Evolutionary conservation across 2,329 filamentous ascomycete species (phyloP).

Genomic region (Waltergamsia citrina): DNA sequence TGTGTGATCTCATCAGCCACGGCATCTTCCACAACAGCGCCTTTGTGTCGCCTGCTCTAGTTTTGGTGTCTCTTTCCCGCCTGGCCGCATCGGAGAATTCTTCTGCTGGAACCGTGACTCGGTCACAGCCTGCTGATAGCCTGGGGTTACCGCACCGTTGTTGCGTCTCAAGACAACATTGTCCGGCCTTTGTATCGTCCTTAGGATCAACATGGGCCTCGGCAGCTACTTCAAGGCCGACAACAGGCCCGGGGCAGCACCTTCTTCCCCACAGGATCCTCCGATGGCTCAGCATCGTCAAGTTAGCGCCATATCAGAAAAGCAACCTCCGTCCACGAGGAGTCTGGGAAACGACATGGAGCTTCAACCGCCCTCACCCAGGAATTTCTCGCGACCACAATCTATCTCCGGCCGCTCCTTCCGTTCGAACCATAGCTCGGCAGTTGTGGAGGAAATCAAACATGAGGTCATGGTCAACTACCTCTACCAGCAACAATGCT

Average conservation of each 20-base stretch:
- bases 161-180: too few relatives aligned
- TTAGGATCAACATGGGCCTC: constrained; percentile 48
- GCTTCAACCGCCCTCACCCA: constrained; percentile 37
- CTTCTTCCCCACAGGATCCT: constrained; percentile 1
- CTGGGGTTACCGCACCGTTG: too few relatives aligned
- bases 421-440: constrained; percentile 34
- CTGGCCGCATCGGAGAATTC: too few relatives aligned
- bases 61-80: too few relatives aligned
- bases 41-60: too few relatives aligned
- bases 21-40: too few relatives aligned
- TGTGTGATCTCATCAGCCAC: too few relatives aligned
- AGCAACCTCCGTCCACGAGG: constrained; percentile 15
- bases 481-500: constrained; percentile 71
- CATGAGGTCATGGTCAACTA: constrained; percentile 81
- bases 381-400: constrained; percentile 39
- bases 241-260: constrained; percentile 12
- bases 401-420: constrained; percentile 40
- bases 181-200: too few relatives aligned
- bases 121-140: too few relatives aligned
- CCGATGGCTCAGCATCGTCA: constrained; percentile 9
- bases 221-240: constrained; percentile 48
- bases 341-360: constrained; percentile 31
- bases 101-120: too few relatives aligned
- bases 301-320: constrained; percentile 23
- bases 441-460: constrained; percentile 62